Conservation (phyloP, 2,329 filamentous ascomycete genomes). For the Pseudocercospora eumusae region DNA sequence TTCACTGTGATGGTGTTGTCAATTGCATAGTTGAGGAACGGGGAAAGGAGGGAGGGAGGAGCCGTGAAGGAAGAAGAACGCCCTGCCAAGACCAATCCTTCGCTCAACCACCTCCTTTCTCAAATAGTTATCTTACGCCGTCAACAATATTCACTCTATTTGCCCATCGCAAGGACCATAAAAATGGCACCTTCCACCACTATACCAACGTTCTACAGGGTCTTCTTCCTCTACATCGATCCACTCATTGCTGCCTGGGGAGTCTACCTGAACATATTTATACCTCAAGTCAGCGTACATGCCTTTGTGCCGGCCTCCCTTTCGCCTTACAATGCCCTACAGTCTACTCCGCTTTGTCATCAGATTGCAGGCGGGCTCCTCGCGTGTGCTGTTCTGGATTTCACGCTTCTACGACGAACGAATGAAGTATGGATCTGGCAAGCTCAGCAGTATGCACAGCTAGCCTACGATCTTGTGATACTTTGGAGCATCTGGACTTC, state of each 20-base stretch:
- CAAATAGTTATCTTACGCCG: neutral
- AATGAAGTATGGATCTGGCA: conserved; percentile 27
- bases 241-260: conserved; percentile 23
- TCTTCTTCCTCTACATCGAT: conserved; percentile 26
- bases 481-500: conserved; percentile 19
- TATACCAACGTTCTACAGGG: conserved; percentile 21
- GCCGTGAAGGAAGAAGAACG: neutral
- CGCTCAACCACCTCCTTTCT: neutral
- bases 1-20: too few species aligned
- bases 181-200: neutral
- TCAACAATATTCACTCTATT: neutral
- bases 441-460: conserved; percentile 20
- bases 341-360: conserved; percentile 22
- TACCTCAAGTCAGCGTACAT: conserved; percentile 13
- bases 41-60: neutral
- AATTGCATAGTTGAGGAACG: neutral
- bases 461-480: conserved; percentile 22
- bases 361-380: conserved; percentile 24
- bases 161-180: neutral
- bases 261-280: conserved; percentile 24
- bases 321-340: conserved; percentile 16
- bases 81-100: neutral
- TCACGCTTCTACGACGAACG: conserved; percentile 21
- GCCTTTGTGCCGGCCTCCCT: conserved; percentile 19
- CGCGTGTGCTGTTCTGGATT: conserved; percentile 20